These are phyloP conservation scores for Pyrrhoderma lamaoense DNA, from an alignment of 1,284 basidiomycete genomes.

Conservation along the genomic window DNA sequence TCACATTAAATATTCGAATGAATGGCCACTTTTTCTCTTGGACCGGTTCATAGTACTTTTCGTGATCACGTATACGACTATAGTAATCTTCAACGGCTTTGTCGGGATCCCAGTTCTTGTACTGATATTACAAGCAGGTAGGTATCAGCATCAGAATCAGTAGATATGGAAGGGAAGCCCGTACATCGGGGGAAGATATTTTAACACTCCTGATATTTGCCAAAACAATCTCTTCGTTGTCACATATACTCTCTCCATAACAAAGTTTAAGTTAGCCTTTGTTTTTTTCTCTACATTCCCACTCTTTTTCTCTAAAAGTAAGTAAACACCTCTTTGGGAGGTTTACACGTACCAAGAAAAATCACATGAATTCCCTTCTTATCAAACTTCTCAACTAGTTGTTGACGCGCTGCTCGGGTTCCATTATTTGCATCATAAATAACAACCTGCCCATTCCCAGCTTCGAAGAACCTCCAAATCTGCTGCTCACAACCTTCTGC, in stretches of 20 bases:
- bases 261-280: background rate
- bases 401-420: constrained; percentile 57
- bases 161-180: constrained; percentile 27
- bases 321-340: background rate
- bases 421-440: constrained; percentile 99
- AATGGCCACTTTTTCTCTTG: constrained; percentile 83
- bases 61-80: constrained; percentile 81
- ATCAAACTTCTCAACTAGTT: constrained; percentile 79
- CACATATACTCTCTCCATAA: constrained; percentile 70
- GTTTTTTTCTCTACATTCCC: background rate
- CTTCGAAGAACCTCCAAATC: constrained; percentile 84
- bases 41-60: constrained; percentile 83
- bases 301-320: background rate
- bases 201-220: constrained; percentile 95
- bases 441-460: constrained; percentile 83
- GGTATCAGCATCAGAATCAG: background rate
- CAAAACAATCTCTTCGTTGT: constrained; percentile 88
- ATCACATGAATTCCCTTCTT: constrained; percentile 84
- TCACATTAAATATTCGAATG: constrained; percentile 92
- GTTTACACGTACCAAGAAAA: constrained; percentile 64
- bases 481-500: constrained; percentile 78
- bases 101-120: constrained; percentile 88
- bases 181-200: constrained; percentile 92
- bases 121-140: constrained; percentile 41
- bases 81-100: constrained; percentile 90